Conservation (phyloP, 2,329 filamentous ascomycete species). For the Calcarisporium arbuscula region DNA sequence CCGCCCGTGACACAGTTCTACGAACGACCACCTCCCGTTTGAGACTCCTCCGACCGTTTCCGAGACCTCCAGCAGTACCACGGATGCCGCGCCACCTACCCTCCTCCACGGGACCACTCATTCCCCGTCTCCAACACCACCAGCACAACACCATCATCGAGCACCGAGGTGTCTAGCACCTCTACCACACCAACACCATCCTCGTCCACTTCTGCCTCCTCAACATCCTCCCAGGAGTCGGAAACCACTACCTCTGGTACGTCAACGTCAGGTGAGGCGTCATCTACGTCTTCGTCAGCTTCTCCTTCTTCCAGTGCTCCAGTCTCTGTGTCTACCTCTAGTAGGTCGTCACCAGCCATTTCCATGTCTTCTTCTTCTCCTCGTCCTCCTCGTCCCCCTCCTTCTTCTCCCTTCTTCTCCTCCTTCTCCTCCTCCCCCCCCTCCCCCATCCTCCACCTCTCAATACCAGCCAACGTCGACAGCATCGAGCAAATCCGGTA, state of each 20-base stretch:
- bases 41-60: constrained; percentile 3
- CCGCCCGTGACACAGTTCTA: too few species aligned
- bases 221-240: constrained; percentile 8
- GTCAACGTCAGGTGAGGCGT: constrained; percentile 19
- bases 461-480: constrained; percentile 8
- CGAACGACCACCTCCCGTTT: too few species aligned
- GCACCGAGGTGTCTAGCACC: constrained; percentile 11
- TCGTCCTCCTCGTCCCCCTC: constrained; percentile 22
- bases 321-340: constrained; percentile 22
- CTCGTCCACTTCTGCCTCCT: constrained; percentile 6
- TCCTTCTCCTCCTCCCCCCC: constrained; percentile 15
- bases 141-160: constrained; percentile 3
- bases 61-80: constrained; percentile 1
- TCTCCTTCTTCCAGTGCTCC: constrained; percentile 19
- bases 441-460: constrained; percentile 11
- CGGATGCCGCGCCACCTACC: neutral
- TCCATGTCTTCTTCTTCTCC: constrained; percentile 16
- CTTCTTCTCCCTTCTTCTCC: constrained; percentile 19
- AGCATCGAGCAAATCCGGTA: constrained; percentile 20
- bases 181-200: constrained; percentile 4
- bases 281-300: constrained; percentile 24
- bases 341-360: constrained; percentile 24
- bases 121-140: constrained; percentile 5
- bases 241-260: constrained; percentile 15
- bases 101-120: constrained; percentile 7